phyloP scores from a whole-genome alignment of 1,284 basidiomycete species.

The Austropuccinia psidii region DNA sequence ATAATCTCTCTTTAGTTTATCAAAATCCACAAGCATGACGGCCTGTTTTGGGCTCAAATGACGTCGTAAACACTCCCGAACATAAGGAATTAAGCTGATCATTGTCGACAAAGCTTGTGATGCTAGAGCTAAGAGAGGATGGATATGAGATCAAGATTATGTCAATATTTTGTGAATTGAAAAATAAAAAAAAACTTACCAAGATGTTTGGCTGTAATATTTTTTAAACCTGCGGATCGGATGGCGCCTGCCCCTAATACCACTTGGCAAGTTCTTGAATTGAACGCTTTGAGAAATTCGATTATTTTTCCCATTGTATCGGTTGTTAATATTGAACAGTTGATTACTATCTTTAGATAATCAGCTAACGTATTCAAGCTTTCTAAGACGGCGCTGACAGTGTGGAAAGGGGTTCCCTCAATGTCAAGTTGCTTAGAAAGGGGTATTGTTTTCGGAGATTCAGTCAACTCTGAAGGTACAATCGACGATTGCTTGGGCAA shows the following conservation, averaged over 20 bases:
- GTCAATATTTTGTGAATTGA: background rate
- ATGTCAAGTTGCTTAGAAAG: conserved; percentile 67
- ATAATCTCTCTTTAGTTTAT: conserved; percentile 94
- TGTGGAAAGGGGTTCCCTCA: conserved; percentile 72
- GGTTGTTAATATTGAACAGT: conserved; percentile 77
- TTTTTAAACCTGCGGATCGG: conserved; percentile 92
- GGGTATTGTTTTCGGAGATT: conserved; percentile 39
- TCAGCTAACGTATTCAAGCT: conserved; percentile 69
- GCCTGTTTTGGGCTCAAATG: conserved; percentile 87
- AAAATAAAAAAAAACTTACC: conserved; percentile 53
- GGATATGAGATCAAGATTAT: background rate
- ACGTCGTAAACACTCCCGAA: conserved; percentile 84
- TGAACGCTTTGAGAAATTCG: conserved; percentile 93
- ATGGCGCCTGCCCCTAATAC: conserved; percentile 96
- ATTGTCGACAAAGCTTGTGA: conserved; percentile 91
- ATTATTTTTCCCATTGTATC: conserved; percentile 89
- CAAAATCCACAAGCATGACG: conserved; percentile 94
- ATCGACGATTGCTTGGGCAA: no score
- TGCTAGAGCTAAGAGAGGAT: conserved; percentile 63
- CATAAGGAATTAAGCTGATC: conserved; percentile 89
- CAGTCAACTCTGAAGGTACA: conserved; percentile 37
- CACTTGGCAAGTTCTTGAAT: conserved; percentile 95
- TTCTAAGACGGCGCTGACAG: conserved; percentile 75
- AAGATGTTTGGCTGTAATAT: conserved; percentile 96
- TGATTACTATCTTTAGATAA: conserved; percentile 81